Evolutionary conservation across 352 stramenopile genomes (phyloP), one percentile per base, ranked within the genome.

Genomic region (Phytophthora sp.): DNA sequence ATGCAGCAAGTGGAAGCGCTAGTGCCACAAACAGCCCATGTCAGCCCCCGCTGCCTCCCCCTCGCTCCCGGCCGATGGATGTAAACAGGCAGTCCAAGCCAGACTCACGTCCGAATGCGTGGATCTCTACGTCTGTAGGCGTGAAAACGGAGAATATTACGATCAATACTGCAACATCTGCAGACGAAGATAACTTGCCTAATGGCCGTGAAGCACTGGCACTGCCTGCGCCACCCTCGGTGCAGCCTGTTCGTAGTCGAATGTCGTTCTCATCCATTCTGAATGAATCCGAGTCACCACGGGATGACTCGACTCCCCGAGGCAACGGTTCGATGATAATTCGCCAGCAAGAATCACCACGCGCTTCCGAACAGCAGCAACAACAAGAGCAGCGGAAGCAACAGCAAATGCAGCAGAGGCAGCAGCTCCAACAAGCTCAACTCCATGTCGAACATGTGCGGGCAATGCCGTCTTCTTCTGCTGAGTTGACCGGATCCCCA

Each of bases 211-310:
- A 59, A 41, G 56, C 54, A 20, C 51, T 76, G 29, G 67, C 52
- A 20, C 55, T 46, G 3, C 66, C 70, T 53, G 56, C 49, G 15
- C 54, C 51, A 24, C 66, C 57, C 35, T 45, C 58, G 21, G 46
- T 71, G 18, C 62, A 74, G 26, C 54, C 71, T 53, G 64, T 79
- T 51, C 66, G 71, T 15, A 95, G 86, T 61, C 74, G 86, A n/a
- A 96, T 96, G 88, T 96, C 88, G 36, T 96, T 96, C 41, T 94
- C 86, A 26, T 96, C 88, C 4, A 96, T 96, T 54, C 49, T 96
- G 52, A 96, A 96, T 52, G 83, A 96, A 24, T 91, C 84, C 2
- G 84, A 94, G 63, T 92, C 82, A n/a, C 83, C 83, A 36, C 72
- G 82, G 21, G 82, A 80, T 15, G 73, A 73, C 13, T 51, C 62